These are phyloP conservation scores for Angophora floribunda DNA, from an alignment of 345 rosid genomes.

Conservation along the genomic window DNA sequence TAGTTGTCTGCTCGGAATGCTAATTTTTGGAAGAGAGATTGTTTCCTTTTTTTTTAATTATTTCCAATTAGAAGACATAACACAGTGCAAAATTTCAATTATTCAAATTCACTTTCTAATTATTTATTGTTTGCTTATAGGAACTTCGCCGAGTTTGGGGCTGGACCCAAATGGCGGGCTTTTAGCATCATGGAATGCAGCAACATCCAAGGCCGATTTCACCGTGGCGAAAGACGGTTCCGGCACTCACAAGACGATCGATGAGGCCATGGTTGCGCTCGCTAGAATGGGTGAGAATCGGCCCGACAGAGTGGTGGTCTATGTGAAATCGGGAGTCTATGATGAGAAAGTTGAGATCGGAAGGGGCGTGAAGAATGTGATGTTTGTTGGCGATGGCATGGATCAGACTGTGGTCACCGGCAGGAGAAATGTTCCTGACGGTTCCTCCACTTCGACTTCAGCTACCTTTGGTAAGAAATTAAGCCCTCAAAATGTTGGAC, in stretches of 20 bases:
- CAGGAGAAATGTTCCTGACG: constrained; percentile 35
- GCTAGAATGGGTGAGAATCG: constrained; percentile 23
- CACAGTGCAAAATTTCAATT: background rate
- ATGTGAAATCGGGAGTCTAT: constrained; percentile 66
- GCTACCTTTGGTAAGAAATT: constrained; percentile 54
- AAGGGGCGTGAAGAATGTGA: constrained; percentile 29
- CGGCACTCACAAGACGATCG: constrained; percentile 29
- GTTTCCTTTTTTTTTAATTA: background rate
- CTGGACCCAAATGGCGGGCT: constrained; percentile 12
- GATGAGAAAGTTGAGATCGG: constrained; percentile 47
- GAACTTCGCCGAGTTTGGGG: background rate
- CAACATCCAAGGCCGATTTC: constrained; percentile 26
- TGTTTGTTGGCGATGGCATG: constrained; percentile 81
- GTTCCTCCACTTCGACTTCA: constrained; percentile 38
- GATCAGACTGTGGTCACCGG: constrained; percentile 55
- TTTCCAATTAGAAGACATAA: background rate
- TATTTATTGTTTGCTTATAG: background rate
- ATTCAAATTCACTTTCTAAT: no score
- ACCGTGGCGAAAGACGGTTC: constrained; percentile 44
- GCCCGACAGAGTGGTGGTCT: constrained; percentile 25
- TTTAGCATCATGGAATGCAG: constrained; percentile 31
- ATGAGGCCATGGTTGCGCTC: constrained; percentile 28
- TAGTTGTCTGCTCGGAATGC: background rate
- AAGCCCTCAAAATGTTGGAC: background rate
- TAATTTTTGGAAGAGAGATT: background rate